A percentile compares a stretch with the other conserved stretches of the same genome.
Evolutionary conservation across 129 eudicot genomes (phyloP).

Genomic region (Helianthus tuberosus): DNA sequence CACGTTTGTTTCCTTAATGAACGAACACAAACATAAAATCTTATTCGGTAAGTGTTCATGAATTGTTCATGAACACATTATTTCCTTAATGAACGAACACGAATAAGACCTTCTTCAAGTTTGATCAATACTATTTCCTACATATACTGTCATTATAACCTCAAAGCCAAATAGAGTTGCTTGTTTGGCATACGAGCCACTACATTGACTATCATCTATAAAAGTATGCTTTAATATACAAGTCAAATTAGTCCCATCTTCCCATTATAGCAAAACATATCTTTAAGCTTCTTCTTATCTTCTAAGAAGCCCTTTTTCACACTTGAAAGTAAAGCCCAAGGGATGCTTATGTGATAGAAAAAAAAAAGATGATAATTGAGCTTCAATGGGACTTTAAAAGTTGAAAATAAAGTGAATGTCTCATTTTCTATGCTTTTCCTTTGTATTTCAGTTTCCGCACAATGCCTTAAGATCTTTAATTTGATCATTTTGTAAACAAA

Average conservation of each 20-base stretch:
- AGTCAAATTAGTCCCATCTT: background rate
- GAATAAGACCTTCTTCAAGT: no score
- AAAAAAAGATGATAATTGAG: slow-evolving; percentile 8
- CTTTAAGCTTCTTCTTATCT: slow-evolving; percentile 28
- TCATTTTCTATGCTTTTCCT: slow-evolving; percentile 21
- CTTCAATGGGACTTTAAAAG: slow-evolving; percentile 1
- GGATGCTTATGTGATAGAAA: slow-evolving; percentile 27
- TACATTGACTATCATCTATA: background rate
- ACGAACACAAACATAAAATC: no score
- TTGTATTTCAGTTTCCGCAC: slow-evolving; percentile 13
- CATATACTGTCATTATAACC: background rate
- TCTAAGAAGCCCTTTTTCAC: slow-evolving; percentile 24
- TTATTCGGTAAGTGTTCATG: no score
- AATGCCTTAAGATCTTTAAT: slow-evolving; percentile 7
- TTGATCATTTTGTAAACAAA: background rate
- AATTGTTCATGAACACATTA: no score
- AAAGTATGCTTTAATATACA: slow-evolving; percentile 4
- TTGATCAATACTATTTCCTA: background rate
- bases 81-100: no score
- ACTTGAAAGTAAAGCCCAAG: slow-evolving; percentile 14
- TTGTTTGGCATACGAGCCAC: background rate
- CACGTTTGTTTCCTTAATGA: no score
- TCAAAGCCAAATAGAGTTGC: background rate
- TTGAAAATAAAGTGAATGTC: slow-evolving; percentile 9
- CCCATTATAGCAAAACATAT: slow-evolving; percentile 18